Evolutionary conservation across 1,284 basidiomycete species (phyloP).

Genomic region (Polyporus tsugae): DNA sequence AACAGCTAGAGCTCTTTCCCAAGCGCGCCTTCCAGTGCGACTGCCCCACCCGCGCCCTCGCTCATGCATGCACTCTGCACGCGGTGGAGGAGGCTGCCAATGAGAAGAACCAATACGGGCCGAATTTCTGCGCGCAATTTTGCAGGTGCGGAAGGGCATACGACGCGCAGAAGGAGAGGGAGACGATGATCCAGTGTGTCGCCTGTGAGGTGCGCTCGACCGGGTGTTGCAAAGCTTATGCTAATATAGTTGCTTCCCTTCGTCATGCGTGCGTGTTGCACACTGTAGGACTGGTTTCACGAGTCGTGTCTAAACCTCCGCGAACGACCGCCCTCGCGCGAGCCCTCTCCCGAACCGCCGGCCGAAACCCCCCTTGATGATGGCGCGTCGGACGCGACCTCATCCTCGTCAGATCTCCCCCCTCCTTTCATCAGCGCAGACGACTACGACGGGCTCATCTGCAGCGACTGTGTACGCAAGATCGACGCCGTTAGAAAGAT

Average conservation of each 20-base stretch:
- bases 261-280: not conserved
- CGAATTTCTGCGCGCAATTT: conserved; percentile 74
- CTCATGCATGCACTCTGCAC: conserved; percentile 71
- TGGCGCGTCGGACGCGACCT: conserved; percentile 65
- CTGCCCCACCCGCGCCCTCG: conserved; percentile 71
- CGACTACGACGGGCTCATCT: conserved; percentile 78
- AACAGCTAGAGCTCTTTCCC: conserved; percentile 85
- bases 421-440: conserved; percentile 67
- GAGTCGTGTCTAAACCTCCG: conserved; percentile 84
- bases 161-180: conserved; percentile 71
- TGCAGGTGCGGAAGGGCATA: conserved; percentile 77
- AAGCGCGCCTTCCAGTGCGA: conserved; percentile 84
- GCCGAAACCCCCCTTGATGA: conserved; percentile 52
- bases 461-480: conserved; percentile 65
- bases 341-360: conserved; percentile 32
- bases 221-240: conserved; percentile 20
- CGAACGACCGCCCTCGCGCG: conserved; percentile 61
- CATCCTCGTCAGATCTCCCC: conserved; percentile 70
- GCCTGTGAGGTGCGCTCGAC: conserved; percentile 72
- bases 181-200: conserved; percentile 88
- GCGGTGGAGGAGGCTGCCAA: conserved; percentile 60
- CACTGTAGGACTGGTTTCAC: conserved; percentile 81
- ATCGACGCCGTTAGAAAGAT: conserved; percentile 62
- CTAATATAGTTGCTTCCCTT: conserved; percentile 14
- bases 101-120: conserved; percentile 62